Percentiles rank a stretch among this genome's conserved stretches.
These are phyloP conservation scores for Globisporangium okanoganense DNA, from an alignment of 352 stramenopile species.

Conservation along the genomic window DNA sequence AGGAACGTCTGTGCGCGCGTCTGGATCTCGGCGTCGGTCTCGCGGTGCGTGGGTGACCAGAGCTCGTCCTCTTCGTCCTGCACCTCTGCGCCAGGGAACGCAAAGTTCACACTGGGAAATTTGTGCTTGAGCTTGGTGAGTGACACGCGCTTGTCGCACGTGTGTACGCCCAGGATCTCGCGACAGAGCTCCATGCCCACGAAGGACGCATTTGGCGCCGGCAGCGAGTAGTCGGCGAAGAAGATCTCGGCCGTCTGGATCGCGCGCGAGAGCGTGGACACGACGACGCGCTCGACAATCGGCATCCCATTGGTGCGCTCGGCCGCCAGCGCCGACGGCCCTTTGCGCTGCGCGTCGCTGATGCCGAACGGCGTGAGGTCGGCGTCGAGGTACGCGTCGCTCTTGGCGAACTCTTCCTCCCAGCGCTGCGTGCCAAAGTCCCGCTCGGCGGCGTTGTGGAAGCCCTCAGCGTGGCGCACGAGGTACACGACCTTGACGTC, in stretches of 20 bases:
- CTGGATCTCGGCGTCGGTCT: conserved; percentile 58
- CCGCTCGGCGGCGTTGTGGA: conserved; percentile 61
- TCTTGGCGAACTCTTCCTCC: conserved; percentile 57
- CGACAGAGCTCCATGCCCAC: conserved; percentile 61
- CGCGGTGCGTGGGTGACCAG: conserved; percentile 55
- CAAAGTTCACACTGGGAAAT: conserved; percentile 63
- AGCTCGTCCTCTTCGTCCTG: conserved; percentile 46
- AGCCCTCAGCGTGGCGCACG: conserved; percentile 71
- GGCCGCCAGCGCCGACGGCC: conserved; percentile 20
- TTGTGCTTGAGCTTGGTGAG: conserved; percentile 37
- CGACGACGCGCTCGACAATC: conserved; percentile 51
- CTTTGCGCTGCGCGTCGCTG: conserved; percentile 42
- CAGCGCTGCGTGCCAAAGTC: conserved; percentile 47
- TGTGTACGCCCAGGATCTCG: conserved; percentile 62
- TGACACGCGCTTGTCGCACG: conserved; percentile 58
- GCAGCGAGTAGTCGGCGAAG: conserved; percentile 34
- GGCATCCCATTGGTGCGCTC: conserved; percentile 58
- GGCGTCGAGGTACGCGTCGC: conserved; percentile 56
- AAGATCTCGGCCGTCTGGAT: conserved; percentile 73
- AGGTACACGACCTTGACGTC: conserved; percentile 73
- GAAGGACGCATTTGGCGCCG: conserved; percentile 22
- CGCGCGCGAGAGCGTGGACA: conserved; percentile 62
- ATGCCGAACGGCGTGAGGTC: conserved; percentile 60
- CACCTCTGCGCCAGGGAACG: conserved; percentile 24
- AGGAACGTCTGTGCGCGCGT: conserved; percentile 44